These are phyloP conservation scores for Scenedesmus sp. DNA, from an alignment of 163 green algal genomes.

Conservation along the genomic window DNA sequence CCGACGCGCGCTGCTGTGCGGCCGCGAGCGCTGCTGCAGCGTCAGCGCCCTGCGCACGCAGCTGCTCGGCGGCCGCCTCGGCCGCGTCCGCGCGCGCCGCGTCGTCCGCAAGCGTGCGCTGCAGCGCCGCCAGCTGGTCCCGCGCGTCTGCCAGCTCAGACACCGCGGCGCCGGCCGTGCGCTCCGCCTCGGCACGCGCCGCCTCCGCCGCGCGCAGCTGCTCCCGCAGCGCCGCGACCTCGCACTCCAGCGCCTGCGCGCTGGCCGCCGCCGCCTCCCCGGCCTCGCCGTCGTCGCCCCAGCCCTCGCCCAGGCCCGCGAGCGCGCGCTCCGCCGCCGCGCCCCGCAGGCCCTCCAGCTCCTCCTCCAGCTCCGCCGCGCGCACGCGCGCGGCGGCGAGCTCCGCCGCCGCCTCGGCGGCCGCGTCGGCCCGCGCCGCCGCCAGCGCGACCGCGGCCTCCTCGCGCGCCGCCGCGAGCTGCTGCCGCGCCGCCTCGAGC, in stretches of 20 bases:
- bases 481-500: background rate
- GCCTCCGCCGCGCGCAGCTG: background rate
- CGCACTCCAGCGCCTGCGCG: background rate
- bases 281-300: background rate
- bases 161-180: background rate
- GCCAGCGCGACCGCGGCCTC: background rate
- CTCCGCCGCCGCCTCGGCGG: background rate
- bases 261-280: background rate
- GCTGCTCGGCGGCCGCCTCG: background rate
- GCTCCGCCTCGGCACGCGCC: background rate
- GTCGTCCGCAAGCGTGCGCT: constrained; percentile 9
- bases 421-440: constrained; percentile 7
- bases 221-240: too few species aligned
- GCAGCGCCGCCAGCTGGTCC: constrained; percentile 22
- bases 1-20: background rate
- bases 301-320: background rate
- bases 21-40: background rate
- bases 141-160: constrained; percentile 19
- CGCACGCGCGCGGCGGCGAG: background rate
- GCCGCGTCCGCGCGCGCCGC: background rate
- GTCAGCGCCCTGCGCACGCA: constrained; percentile 12
- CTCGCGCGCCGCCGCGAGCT: constrained; percentile 3
- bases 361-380: constrained; percentile 1
- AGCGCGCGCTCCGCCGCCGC: background rate
- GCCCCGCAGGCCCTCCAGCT: constrained; percentile 13